Evolutionary conservation across 1,284 basidiomycete species (phyloP).

Genomic region (Ceratobasidium theobromae): DNA sequence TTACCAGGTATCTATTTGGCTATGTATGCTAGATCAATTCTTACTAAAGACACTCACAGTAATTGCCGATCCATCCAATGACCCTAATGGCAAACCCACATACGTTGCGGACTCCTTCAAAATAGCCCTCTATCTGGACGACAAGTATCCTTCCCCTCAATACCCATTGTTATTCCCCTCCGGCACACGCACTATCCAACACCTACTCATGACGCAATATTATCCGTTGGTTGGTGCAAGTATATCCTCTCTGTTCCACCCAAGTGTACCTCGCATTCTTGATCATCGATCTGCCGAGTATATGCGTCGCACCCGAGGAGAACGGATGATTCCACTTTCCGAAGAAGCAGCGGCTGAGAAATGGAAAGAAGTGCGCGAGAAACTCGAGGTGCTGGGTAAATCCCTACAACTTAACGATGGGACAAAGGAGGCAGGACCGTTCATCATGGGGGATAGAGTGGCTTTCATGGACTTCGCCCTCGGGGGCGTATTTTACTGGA

Average conservation of each 20-base stretch:
- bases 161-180: slow-evolving; percentile 25
- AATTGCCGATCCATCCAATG: slow-evolving; percentile 29
- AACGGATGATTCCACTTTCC: not conserved
- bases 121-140: slow-evolving; percentile 33
- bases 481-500: not conserved
- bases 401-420: not conserved
- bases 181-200: slow-evolving; percentile 27
- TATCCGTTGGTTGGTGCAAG: not conserved
- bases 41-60: slow-evolving; percentile 1
- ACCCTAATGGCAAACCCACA: slow-evolving; percentile 22
- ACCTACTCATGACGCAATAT: slow-evolving; percentile 13
- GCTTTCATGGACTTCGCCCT: slow-evolving; percentile 8
- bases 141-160: slow-evolving; percentile 18
- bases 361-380: slow-evolving; percentile 1
- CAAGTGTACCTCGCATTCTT: slow-evolving; percentile 18
- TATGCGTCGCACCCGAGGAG: not conserved
- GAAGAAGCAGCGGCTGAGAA: not conserved
- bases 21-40: slow-evolving; percentile 41
- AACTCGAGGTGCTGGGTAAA: not conserved
- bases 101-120: slow-evolving; percentile 32
- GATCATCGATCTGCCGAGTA: slow-evolving; percentile 32
- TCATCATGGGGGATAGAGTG: slow-evolving; percentile 1
- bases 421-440: not conserved
- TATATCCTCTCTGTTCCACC: slow-evolving; percentile 2
- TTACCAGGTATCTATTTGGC: not conserved